phyloP scores from a whole-genome alignment of 768 basidiomycete genomes.

The Clavaria fumosa region DNA sequence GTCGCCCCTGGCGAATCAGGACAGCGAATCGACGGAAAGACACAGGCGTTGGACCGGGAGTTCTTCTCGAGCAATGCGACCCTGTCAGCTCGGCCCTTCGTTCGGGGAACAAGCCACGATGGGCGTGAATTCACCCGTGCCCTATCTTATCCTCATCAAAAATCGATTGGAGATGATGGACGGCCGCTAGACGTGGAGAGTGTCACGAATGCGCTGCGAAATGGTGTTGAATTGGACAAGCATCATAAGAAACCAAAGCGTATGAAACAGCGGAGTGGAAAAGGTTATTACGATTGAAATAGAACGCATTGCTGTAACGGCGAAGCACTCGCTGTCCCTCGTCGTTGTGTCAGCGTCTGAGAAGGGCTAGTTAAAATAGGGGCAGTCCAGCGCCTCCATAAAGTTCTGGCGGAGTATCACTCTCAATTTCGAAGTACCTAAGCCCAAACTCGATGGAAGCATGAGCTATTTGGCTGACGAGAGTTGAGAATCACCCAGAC shows the following conservation, averaged over 20 bases:
- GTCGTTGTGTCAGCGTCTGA: too few species aligned
- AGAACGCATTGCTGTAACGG: too few species aligned
- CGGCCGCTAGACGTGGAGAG: constrained; percentile 33
- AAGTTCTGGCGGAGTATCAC: too few species aligned
- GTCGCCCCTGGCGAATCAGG: constrained; percentile 13
- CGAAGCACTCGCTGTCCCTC: too few species aligned
- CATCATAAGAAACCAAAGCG: constrained; percentile 72
- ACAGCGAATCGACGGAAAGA: constrained; percentile 31
- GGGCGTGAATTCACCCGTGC: constrained; percentile 49
- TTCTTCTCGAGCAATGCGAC: constrained; percentile 57
- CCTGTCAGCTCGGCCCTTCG: constrained; percentile 43
- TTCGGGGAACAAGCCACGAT: constrained; percentile 40
- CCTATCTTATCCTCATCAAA: constrained; percentile 71
- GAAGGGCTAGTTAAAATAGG: too few species aligned
- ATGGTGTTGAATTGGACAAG: constrained; percentile 36
- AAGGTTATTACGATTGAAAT: too few species aligned
- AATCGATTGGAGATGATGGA: constrained; percentile 65
- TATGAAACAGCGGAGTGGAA: constrained; percentile 83
- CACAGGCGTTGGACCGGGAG: constrained; percentile 56
- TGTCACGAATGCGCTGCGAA: constrained; percentile 28
- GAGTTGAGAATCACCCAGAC: too few species aligned
- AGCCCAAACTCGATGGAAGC: too few species aligned
- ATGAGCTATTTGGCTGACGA: too few species aligned
- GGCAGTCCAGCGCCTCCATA: too few species aligned
- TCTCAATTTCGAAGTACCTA: too few species aligned